Base-by-base conservation (phyloP, 139 green algal species). In the Auxenochlorella pyrenoidosa region DNA sequence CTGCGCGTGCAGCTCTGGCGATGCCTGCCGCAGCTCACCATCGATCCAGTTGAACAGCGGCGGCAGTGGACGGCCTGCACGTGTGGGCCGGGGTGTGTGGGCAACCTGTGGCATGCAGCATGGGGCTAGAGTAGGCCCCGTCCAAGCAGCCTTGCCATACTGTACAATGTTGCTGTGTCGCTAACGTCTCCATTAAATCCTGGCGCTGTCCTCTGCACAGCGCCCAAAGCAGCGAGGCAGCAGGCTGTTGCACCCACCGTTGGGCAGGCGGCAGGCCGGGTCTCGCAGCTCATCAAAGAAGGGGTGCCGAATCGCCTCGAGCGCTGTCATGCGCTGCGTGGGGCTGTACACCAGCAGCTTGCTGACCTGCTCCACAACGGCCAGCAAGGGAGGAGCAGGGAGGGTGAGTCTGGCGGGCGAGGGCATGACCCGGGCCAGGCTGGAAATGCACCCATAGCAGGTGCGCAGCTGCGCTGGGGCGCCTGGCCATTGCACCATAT, bases 221-320 rank as follows among this genome's bases (percentile, higher is more conserved):
- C 54, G 40, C 44, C 16, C 8, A 38, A 60, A 77, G 38, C 8
- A 83, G 44, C 30, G 6, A 41, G n/a, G 21, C 30, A 13, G 15
- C 44, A 70, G 22, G 21, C 36, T 21, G 36, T 24, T 12, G 34
- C 72, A 68, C 51, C 86, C 84, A 93, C 96, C 96, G 82, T 98
- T 98, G 16, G 96, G 96, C 81, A 99, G 93, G 77, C 86, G 86
- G n/a, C 93, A 95, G 71, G 65, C 88, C 2, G 95, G 95, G 38
- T 98, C 94, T 43, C 97, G 91, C 82, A 99, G 90, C 92, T 99
- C 97, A 79, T 99, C 97, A 84, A 99, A 99, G 91, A 98, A 99
- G 21, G 96, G 91, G 92, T 99, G 97, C 12, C 93, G 93, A 91
- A 98, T 94, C 26, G 95, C 94, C 72, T 96, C 85, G 10, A 97